Evolutionary conservation across 1,284 basidiomycete genomes (phyloP), one percentile per base, ranked within the genome.

Genomic region (Apiotrichum brassicae): DNA sequence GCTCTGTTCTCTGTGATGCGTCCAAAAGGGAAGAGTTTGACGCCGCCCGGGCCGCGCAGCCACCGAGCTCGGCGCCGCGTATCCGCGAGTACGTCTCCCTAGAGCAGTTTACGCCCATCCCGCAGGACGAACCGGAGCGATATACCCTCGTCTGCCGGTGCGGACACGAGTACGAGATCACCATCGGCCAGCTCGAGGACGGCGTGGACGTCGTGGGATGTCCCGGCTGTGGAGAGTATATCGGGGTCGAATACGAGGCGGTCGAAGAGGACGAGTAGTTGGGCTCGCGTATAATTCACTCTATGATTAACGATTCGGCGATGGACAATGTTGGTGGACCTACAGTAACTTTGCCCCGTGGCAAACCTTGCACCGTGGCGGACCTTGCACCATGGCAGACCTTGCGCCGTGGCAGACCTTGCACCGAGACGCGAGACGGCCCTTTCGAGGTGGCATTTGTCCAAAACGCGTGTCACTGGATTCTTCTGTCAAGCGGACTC

Each of bases 161-260:
- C 45, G 72, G 70, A 2, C 59, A 60, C 18, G 38, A 61, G 20
- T 74, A 72, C 51, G 48, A 51, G n/a, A 68, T 76, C 48, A 66
- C 69, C 4, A 43, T 59, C 11, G 58, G 62, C 3, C 64, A 76
- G 33, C 58, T 76, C 6, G 75, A 76, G 54, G 60, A 69, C 11
- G 73, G 70, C 0, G 65, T 76, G 2, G 70, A 76, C 14, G 64
- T 75, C 3, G 55, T 76, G 0, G 70, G 70, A 1, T 76, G 75
- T 55, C 68, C 66, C 9, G 74, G 75, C 1, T 76, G 75, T 50
- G 74, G 73, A 11, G 75, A 76, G 57, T 70, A 71, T 58, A 61
- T 74, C 4, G 60, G 66, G 3, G 74, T 76, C 16, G 70, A 70
- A 33, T 76, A 76, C 43, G 70, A 75, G 48, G 72, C 63, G 1